Evolutionary conservation across 306 rosid genomes (phyloP).

Genomic region (Sphenostylis stenocarpa): DNA sequence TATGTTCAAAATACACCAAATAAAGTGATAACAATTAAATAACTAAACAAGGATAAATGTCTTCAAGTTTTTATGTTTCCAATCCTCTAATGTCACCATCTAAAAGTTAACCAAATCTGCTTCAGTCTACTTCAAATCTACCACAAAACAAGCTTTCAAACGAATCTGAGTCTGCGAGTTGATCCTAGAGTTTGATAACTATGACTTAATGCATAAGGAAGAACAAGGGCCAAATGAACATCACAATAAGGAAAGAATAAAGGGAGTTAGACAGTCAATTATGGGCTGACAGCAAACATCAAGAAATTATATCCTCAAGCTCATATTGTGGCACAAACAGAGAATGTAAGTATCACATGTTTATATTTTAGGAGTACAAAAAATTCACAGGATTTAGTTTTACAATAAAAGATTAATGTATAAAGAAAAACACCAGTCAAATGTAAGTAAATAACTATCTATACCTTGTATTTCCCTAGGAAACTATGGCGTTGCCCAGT

Average conservation of each 20-base stretch:
- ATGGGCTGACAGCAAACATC: neutral
- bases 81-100: no score
- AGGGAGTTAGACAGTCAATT: neutral
- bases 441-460: neutral
- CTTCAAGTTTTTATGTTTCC: no score
- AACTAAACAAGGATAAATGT: no score
- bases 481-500: constrained; percentile 97
- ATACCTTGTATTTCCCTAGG: constrained; percentile 93
- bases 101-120: no score
- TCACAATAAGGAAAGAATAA: neutral
- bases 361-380: neutral
- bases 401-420: neutral
- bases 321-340: constrained; percentile 5
- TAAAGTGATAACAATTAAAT: no score
- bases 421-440: constrained; percentile 16
- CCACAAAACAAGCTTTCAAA: no score
- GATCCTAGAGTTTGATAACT: no score
- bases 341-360: neutral
- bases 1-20: no score
- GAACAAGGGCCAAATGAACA: constrained; percentile 2
- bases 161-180: no score
- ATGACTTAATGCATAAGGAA: no score
- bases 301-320: constrained; percentile 12
- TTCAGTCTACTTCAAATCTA: no score
- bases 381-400: neutral